Conservation (phyloP, 2,329 filamentous ascomycete species). For the Neofusicoccum parvum region DNA sequence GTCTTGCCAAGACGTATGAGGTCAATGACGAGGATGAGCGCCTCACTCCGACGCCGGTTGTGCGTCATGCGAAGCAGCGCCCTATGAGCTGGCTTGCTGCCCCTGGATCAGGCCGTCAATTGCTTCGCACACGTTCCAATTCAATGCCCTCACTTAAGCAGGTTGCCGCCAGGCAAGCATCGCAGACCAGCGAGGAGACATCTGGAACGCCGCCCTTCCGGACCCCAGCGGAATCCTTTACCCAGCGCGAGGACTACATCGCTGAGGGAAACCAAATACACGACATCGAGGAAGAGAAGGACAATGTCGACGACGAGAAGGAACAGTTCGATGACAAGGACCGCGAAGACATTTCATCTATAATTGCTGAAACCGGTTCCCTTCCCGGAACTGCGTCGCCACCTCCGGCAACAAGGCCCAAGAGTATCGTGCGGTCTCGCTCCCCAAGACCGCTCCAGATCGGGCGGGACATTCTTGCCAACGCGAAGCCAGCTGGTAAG, state of each 20-base stretch:
- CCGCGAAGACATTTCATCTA: slow-evolving; percentile 1
- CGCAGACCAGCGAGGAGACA: not conserved
- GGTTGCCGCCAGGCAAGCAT: not conserved
- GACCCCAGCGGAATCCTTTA: not conserved
- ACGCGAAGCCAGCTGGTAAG: not conserved
- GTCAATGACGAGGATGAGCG: slow-evolving; percentile 42
- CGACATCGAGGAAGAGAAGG: slow-evolving; percentile 8
- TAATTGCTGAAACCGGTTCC: slow-evolving; percentile 7
- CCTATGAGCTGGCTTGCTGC: slow-evolving; percentile 28
- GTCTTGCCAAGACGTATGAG: slow-evolving; percentile 59
- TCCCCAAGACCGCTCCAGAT: slow-evolving; percentile 7
- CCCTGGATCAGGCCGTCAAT: slow-evolving; percentile 28
- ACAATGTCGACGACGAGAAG: not conserved
- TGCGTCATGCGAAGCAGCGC: not conserved
- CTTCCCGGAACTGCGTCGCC: not conserved
- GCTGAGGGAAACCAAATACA: slow-evolving; percentile 10
- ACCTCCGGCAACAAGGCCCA: not conserved
- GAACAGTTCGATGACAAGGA: not conserved
- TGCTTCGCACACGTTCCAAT: not conserved
- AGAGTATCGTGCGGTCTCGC: not conserved
- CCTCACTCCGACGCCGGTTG: not conserved
- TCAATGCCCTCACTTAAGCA: slow-evolving; percentile 11
- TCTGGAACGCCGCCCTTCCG: not conserved
- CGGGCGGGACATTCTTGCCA: slow-evolving; percentile 3
- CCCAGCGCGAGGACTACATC: slow-evolving; percentile 15